phyloP scores from a whole-genome alignment of 495 filamentous ascomycete species.

The Diplogelasinospora grovesii region DNA sequence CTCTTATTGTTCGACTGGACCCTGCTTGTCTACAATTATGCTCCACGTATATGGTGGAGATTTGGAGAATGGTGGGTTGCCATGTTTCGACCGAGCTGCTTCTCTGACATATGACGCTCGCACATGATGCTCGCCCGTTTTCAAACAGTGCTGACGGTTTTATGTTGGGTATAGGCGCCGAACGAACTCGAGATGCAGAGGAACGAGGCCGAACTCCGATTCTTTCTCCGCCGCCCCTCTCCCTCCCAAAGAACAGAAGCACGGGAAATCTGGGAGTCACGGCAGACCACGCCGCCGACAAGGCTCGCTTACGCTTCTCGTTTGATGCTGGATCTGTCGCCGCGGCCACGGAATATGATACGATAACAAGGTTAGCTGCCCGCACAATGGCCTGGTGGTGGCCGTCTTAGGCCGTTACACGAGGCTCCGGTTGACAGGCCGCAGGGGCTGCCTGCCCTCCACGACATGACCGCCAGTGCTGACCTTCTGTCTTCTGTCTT shows the following conservation, averaged over 20 bases:
- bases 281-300: slow-evolving; percentile 32
- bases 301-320: slow-evolving; percentile 45
- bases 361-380: slow-evolving; percentile 42
- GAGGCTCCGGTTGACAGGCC: slow-evolving; percentile 7
- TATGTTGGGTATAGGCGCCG: slow-evolving; percentile 34
- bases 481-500: slow-evolving; percentile 19
- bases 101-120: no score
- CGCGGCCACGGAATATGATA: slow-evolving; percentile 43
- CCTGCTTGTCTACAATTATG: slow-evolving; percentile 37
- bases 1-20: slow-evolving; percentile 4
- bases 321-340: slow-evolving; percentile 46
- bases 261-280: slow-evolving; percentile 52
- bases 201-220: slow-evolving; percentile 27
- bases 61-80: slow-evolving; percentile 40
- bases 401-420: background rate
- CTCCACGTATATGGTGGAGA: slow-evolving; percentile 40
- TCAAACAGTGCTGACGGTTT: background rate
- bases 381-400: background rate
- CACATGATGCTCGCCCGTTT: slow-evolving; percentile 7
- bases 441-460: no score
- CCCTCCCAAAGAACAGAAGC: slow-evolving; percentile 59
- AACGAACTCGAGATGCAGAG: slow-evolving; percentile 33
- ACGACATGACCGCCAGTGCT: slow-evolving; percentile 11
- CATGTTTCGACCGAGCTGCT: background rate
- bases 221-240: slow-evolving; percentile 29